Conservation (phyloP, 345 rosid species). For the Aethionema arabicum region DNA sequence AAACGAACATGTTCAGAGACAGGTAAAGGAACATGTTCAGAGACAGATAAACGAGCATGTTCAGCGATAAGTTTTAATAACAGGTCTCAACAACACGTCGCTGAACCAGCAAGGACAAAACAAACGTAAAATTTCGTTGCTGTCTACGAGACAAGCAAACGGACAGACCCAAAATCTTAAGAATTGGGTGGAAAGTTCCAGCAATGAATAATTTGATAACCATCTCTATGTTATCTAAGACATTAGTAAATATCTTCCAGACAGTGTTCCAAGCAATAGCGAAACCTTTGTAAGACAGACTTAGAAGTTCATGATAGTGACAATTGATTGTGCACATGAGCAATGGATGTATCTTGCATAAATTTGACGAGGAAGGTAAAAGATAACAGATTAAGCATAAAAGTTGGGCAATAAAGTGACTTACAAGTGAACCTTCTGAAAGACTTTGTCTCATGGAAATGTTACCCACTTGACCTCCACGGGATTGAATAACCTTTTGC, state of each 20-base stretch:
- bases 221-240: slow-evolving; percentile 17
- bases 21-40: no score
- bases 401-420: slow-evolving; percentile 36
- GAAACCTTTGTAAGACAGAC: slow-evolving; percentile 20
- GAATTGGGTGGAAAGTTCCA: neutral
- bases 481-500: slow-evolving; percentile 59
- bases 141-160: no score
- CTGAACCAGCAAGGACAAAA: no score
- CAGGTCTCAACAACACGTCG: no score
- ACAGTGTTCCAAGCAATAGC: slow-evolving; percentile 8
- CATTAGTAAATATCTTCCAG: slow-evolving; percentile 4
- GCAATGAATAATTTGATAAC: neutral
- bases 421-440: slow-evolving; percentile 97
- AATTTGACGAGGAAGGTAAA: neutral
- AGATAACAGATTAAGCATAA: neutral
- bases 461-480: slow-evolving; percentile 64
- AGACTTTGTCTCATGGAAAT: slow-evolving; percentile 85
- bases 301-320: slow-evolving; percentile 15
- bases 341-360: slow-evolving; percentile 1
- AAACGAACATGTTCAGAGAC: no score
- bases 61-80: no score
- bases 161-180: neutral
- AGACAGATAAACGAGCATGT: no score
- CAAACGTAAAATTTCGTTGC: no score
- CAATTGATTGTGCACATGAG: neutral